phyloP scores from a whole-genome alignment of 2,329 filamentous ascomycete genomes.

The Neofusicoccum cordaticola region DNA sequence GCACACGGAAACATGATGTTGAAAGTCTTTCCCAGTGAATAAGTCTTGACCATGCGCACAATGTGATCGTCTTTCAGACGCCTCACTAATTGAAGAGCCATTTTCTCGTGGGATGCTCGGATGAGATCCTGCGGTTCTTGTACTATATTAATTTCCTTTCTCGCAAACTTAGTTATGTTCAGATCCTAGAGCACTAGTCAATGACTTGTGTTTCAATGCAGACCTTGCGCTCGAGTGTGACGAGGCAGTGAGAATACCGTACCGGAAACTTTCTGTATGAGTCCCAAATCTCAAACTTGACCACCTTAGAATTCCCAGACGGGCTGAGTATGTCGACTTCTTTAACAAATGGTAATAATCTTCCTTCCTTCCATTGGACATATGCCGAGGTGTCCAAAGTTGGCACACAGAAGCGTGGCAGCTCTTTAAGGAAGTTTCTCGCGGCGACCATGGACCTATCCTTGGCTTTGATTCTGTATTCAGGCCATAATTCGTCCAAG shows the following conservation, averaged over 20 bases:
- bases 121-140: background rate
- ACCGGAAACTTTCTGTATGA: background rate
- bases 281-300: background rate
- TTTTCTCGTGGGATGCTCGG: background rate
- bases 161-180: background rate
- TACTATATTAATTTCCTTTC: background rate
- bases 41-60: slow-evolving; percentile 21
- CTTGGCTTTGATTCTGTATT: background rate
- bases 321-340: background rate
- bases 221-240: no score
- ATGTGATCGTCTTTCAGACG: slow-evolving; percentile 19
- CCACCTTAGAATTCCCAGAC: background rate
- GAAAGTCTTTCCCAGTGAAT: slow-evolving; percentile 16
- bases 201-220: no score
- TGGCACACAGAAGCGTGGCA: background rate
- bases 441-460: background rate
- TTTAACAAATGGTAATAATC: background rate
- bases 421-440: background rate
- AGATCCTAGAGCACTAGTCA: background rate
- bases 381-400: background rate
- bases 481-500: background rate
- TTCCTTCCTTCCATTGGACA: background rate
- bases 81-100: background rate
- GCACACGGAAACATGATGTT: slow-evolving; percentile 20
- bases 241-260: no score